A percentile compares a stretch with the other conserved stretches of the same genome.
These are phyloP conservation scores for Cutaneotrichosporon curvatum DNA, from an alignment of 1,284 basidiomycete species.

Conservation along the genomic window DNA sequence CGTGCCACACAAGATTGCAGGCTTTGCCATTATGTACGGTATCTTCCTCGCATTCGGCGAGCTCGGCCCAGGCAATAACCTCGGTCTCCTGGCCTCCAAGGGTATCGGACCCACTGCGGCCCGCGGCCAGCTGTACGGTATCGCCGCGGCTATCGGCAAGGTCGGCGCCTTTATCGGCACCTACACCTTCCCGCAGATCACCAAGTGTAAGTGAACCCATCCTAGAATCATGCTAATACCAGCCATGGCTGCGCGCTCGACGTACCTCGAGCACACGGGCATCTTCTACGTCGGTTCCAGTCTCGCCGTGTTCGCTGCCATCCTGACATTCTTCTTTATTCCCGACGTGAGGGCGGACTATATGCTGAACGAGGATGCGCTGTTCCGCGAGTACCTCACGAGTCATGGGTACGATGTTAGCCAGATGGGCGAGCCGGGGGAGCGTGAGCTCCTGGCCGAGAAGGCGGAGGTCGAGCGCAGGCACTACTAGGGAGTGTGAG, in stretches of 20 bases:
- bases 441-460: no score
- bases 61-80: constrained; percentile 65
- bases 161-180: constrained; percentile 76
- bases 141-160: constrained; percentile 86
- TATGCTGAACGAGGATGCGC: constrained; percentile 66
- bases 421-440: constrained; percentile 11
- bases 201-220: no score
- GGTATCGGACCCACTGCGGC: constrained; percentile 69
- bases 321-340: constrained; percentile 67
- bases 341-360: constrained; percentile 66
- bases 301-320: constrained; percentile 69
- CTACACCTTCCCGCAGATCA: constrained; percentile 62
- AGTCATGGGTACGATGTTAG: constrained; percentile 56
- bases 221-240: constrained; percentile 16
- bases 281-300: constrained; percentile 47
- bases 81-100: constrained; percentile 74
- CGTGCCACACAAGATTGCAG: constrained; percentile 51
- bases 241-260: constrained; percentile 13
- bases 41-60: constrained; percentile 76
- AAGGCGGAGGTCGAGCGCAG: no score
- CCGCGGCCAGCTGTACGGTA: constrained; percentile 76
- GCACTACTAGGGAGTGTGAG: no score
- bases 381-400: constrained; percentile 75
- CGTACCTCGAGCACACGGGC: constrained; percentile 40
- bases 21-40: constrained; percentile 80